Conservation (phyloP, 495 filamentous ascomycete genomes). For the Annulohypoxylon moriforme region DNA sequence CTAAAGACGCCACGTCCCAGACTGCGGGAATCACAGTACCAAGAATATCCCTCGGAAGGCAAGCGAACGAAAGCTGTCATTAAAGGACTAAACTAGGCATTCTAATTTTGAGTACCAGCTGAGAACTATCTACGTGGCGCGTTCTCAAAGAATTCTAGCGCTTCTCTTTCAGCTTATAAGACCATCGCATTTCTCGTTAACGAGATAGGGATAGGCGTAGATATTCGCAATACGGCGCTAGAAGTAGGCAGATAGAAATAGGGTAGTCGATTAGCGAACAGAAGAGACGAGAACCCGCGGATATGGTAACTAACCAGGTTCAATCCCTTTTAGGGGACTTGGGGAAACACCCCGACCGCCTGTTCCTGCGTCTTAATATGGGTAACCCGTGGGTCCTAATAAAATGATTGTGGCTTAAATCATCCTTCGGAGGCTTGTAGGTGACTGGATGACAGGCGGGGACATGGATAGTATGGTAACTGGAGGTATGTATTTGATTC, state of each 20-base stretch:
- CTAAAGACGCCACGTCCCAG: conserved; percentile 2
- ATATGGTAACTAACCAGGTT: conserved; percentile 17
- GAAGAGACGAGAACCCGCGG: conserved; percentile 28
- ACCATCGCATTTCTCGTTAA: conserved; percentile 15
- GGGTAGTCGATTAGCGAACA: conserved; percentile 36
- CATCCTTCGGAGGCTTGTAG: not conserved
- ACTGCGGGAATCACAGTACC: not conserved
- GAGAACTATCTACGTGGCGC: not conserved
- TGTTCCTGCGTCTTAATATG: conserved; percentile 33
- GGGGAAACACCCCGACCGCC: conserved; percentile 16
- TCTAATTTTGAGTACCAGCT: not conserved
- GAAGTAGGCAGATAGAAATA: not conserved
- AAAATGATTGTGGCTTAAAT: conserved; percentile 10
- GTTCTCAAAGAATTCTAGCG: conserved; percentile 2
- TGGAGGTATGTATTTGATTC: conserved; percentile 1
- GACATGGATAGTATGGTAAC: not conserved
- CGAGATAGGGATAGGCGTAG: conserved; percentile 5
- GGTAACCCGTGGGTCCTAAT: conserved; percentile 13
- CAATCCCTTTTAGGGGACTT: not conserved
- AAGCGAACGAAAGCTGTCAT: not conserved
- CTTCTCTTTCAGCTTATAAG: conserved; percentile 9
- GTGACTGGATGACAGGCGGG: not conserved
- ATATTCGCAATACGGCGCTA: conserved; percentile 6
- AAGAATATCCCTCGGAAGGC: not conserved
- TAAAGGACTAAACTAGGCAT: not conserved